These are phyloP conservation scores for Rhizophora apiculata DNA, from an alignment of 345 rosid genomes.

Conservation along the genomic window DNA sequence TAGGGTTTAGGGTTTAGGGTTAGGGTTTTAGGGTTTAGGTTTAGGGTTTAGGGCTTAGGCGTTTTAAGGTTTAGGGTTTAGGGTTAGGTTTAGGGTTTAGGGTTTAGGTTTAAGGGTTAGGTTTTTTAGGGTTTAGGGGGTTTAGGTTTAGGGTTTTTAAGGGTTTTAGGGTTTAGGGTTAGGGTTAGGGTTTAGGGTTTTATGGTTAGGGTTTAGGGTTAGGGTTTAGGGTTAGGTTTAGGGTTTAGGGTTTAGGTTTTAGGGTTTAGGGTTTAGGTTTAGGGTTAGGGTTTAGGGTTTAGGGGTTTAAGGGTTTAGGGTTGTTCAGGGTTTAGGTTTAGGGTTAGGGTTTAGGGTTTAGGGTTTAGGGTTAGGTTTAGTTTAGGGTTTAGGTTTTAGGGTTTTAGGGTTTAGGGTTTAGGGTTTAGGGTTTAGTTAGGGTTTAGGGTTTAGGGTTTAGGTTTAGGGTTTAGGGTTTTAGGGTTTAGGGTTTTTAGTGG, in stretches of 20 bases:
- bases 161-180: too few species aligned
- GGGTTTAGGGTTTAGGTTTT: background rate
- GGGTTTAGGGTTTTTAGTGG: slow-evolving; percentile 1
- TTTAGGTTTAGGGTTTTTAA: background rate
- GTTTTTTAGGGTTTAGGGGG: background rate
- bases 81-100: background rate
- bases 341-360: slow-evolving; percentile 9
- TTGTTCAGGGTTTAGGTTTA: background rate
- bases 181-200: background rate
- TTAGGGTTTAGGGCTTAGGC: slow-evolving; percentile 10
- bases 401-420: too few species aligned
- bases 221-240: too few species aligned
- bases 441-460: background rate
- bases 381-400: background rate
- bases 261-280: background rate
- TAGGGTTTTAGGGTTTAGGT: background rate
- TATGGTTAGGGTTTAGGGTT: background rate
- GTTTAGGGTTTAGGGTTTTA: background rate
- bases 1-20: too few species aligned
- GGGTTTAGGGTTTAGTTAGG: background rate
- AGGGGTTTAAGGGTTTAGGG: slow-evolving; percentile 2
- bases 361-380: slow-evolving; percentile 5
- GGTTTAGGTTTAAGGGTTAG: slow-evolving; percentile 3
- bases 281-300: background rate
- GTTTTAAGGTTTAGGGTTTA: slow-evolving; percentile 7